A percentile compares a stretch with the other conserved stretches of the same genome.
Evolutionary conservation across 805 yeast genomes (phyloP).

Genomic region (Hanseniaspora mollemarum): DNA sequence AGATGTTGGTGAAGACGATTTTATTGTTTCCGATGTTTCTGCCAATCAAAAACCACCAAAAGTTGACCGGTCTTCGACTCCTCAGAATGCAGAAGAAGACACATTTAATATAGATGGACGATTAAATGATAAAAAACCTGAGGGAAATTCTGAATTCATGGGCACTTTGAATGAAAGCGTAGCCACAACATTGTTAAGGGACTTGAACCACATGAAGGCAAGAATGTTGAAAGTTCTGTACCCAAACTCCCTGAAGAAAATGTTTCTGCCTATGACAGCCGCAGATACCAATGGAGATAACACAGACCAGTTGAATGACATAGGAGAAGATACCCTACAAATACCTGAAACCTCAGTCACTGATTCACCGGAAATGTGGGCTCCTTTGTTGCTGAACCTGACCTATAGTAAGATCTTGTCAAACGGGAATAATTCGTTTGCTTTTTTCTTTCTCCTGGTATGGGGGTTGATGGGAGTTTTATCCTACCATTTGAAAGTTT

Average conservation of each 20-base stretch:
- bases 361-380: constrained; percentile 28
- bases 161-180: constrained; percentile 30
- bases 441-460: constrained; percentile 26
- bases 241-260: constrained; percentile 23
- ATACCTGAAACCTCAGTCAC: background rate
- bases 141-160: constrained; percentile 15
- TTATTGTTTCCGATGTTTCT: constrained; percentile 13
- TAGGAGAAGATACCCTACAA: constrained; percentile 10
- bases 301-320: constrained; percentile 1
- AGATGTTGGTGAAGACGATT: constrained; percentile 11
- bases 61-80: background rate
- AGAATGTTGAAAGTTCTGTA: constrained; percentile 29
- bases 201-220: constrained; percentile 25
- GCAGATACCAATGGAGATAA: constrained; percentile 1
- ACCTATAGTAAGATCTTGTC: constrained; percentile 27
- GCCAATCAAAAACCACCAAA: background rate
- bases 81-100: background rate
- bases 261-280: constrained; percentile 18
- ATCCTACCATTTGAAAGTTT: constrained; percentile 25
- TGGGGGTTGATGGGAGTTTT: constrained; percentile 26
- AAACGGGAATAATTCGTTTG: constrained; percentile 24
- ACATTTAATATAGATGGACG: background rate
- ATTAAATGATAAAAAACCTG: background rate
- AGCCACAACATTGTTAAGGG: constrained; percentile 26
- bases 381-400: constrained; percentile 28